phyloP scores from a whole-genome alignment of 208 protist species.

The Crithidia brevicula region DNA sequence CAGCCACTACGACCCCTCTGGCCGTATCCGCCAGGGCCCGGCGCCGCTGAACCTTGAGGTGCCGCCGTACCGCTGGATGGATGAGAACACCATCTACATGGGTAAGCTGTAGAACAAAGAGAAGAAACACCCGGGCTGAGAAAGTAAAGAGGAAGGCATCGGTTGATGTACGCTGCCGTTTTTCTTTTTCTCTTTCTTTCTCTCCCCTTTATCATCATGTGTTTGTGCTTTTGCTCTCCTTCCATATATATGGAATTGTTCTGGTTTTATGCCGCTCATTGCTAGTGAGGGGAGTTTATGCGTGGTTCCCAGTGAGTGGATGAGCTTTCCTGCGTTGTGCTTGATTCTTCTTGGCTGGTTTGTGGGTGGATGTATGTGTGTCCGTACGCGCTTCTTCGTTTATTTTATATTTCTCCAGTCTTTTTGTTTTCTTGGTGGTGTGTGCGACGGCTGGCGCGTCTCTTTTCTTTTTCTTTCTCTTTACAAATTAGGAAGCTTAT shows the following conservation, averaged over 20 bases:
- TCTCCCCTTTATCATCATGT: neutral
- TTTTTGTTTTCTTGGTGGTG: slow-evolving; percentile 26
- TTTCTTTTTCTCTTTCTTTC: slow-evolving; percentile 3
- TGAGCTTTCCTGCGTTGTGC: no score
- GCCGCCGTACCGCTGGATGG: slow-evolving; percentile 96
- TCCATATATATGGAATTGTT: no score
- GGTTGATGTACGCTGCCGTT: no score
- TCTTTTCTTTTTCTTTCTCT: slow-evolving; percentile 3
- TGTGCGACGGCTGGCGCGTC: neutral
- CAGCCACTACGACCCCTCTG: slow-evolving; percentile 98
- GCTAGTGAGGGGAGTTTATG: no score
- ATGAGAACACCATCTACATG: slow-evolving; percentile 95
- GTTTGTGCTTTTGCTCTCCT: no score
- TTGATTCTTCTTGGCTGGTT: no score
- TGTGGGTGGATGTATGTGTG: neutral
- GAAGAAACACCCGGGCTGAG: no score
- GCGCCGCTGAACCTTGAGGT: slow-evolving; percentile 99
- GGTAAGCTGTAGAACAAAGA: slow-evolving; percentile 94
- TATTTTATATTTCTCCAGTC: neutral
- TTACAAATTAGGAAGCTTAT: slow-evolving; percentile 23
- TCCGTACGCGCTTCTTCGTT: neutral
- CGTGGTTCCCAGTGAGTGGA: no score
- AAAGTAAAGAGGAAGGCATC: no score
- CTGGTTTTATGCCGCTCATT: no score
- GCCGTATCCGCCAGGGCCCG: slow-evolving; percentile 97